Percentiles rank a stretch among this genome's conserved stretches.
Evolutionary conservation across 371 early-diverging fungal species (phyloP).

Genomic region (Parasitella parasitica): DNA sequence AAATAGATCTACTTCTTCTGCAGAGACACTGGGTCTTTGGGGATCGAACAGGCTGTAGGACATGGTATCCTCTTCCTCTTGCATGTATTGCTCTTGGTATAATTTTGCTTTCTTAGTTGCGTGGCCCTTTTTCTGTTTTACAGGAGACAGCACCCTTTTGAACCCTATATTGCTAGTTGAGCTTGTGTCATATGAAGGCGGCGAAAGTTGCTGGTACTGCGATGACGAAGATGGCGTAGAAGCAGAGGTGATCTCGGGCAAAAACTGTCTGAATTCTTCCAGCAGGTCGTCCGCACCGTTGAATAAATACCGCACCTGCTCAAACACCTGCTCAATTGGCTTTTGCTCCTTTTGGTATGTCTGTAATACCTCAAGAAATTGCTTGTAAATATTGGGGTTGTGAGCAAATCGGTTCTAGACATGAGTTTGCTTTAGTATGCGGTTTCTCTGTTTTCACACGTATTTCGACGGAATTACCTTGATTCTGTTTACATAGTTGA

Average conservation of each 20-base stretch:
- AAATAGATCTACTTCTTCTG: slow-evolving; percentile 86
- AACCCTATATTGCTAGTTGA: background rate
- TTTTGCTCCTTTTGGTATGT: slow-evolving; percentile 91
- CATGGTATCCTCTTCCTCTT: slow-evolving; percentile 8
- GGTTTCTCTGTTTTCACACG: too few relatives aligned
- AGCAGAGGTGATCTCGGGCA: slow-evolving; percentile 63
- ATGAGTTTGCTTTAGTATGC: background rate
- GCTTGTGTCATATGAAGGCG: background rate
- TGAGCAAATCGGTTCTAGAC: slow-evolving; percentile 75
- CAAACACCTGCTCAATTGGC: slow-evolving; percentile 90
- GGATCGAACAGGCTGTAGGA: slow-evolving; percentile 8
- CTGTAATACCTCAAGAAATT: slow-evolving; percentile 92
- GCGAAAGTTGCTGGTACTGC: background rate
- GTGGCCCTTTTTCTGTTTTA: slow-evolving; percentile 1
- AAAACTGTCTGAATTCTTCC: slow-evolving; percentile 95
- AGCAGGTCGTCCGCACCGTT: slow-evolving; percentile 80
- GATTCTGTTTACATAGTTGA: slow-evolving; percentile 97
- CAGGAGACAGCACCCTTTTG: background rate
- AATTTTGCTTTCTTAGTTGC: background rate
- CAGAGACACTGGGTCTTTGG: slow-evolving; percentile 48
- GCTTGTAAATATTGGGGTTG: slow-evolving; percentile 91
- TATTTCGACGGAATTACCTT: too few relatives aligned
- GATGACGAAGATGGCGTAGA: background rate
- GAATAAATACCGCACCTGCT: slow-evolving; percentile 86
- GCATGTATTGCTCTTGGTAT: background rate